phyloP scores from a whole-genome alignment of 306 rosid species.

The Acacia crassicarpa region DNA sequence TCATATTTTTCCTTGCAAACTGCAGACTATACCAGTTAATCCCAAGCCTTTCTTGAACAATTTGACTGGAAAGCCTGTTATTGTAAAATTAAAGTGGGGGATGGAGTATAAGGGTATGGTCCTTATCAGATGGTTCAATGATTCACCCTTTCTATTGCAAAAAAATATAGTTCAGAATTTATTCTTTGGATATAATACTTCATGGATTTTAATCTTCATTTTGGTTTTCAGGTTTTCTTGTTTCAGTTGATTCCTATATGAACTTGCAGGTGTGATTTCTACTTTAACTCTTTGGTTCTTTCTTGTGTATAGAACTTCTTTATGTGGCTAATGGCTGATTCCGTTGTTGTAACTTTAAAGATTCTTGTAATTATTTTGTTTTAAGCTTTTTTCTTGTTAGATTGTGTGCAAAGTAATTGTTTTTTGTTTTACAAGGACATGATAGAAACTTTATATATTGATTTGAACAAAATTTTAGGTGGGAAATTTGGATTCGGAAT shows the following conservation, averaged over 20 bases:
- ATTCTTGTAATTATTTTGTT: not conserved
- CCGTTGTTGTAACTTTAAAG: not conserved
- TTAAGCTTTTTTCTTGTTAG: not conserved
- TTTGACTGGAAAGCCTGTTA: slow-evolving; percentile 60
- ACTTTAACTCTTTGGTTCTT: not conserved
- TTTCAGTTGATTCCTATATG: slow-evolving; percentile 60
- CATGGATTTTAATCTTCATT: not conserved
- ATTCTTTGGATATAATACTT: not conserved
- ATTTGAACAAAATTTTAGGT: not conserved
- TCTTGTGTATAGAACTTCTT: not conserved
- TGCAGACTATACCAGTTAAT: slow-evolving; percentile 59
- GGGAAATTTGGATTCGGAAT: not conserved
- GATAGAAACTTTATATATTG: not conserved
- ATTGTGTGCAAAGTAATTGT: not conserved
- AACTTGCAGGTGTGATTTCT: slow-evolving; percentile 48
- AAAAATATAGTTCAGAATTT: not conserved
- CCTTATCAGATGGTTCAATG: not conserved
- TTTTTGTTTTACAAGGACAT: not conserved
- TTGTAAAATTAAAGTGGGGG: slow-evolving; percentile 59
- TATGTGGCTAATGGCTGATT: not conserved
- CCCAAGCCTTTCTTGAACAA: slow-evolving; percentile 63
- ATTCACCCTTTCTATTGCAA: not conserved
- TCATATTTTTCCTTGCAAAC: not conserved
- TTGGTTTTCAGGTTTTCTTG: slow-evolving; percentile 42
- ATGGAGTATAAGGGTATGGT: slow-evolving; percentile 57